Base-by-base conservation (phyloP, 805 yeast genomes). In the Candida loeiensis region DNA sequence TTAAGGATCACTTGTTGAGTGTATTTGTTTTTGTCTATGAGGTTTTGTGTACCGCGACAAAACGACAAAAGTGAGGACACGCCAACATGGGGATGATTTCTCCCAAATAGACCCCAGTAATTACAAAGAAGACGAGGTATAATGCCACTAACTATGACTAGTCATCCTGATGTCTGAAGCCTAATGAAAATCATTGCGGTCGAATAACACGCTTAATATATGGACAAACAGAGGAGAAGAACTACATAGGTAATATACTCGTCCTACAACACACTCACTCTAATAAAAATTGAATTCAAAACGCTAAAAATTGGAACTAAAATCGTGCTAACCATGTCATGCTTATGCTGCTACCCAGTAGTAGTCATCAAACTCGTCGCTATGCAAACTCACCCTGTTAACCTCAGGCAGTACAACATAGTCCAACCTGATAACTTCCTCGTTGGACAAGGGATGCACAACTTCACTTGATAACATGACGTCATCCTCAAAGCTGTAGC, bases 361-460 rank as follows among this genome's bases (percentile, higher is more conserved):
- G 38, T 37, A 50, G 18, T 53, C 56, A 34, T 51, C 56, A 45
- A 34, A 35, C 37, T 43, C 30, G 34, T 37, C 29, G 44, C 47
- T 27, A 16, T 32, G 31, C 39, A 34, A 34, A 36, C 43, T 39
- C 12, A 38, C 37, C 14, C 26, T 24, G 16, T 33, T 38, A 14
- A 32, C 26, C 19, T 26, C 29, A 1, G 44, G 44, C 24, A 15
- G 39, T 8, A 41, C 39, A 6, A 30, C 30, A 19, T 28, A 16
- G 21, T 39, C 46, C 18, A 46, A 22, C 11, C 50, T 36, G 17
- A 49, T 52, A 37, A 51, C 54, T 41, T 40, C 54, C 21, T 42
- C 50, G 36, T 53, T 58, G 20, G 56, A 45, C 25, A 56, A 45
- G 4, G 60, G 60, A 31, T 47, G 46, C n/a, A 38, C 45, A 31